phyloP scores from a whole-genome alignment of 768 basidiomycete species.

The Mycena maculata region DNA sequence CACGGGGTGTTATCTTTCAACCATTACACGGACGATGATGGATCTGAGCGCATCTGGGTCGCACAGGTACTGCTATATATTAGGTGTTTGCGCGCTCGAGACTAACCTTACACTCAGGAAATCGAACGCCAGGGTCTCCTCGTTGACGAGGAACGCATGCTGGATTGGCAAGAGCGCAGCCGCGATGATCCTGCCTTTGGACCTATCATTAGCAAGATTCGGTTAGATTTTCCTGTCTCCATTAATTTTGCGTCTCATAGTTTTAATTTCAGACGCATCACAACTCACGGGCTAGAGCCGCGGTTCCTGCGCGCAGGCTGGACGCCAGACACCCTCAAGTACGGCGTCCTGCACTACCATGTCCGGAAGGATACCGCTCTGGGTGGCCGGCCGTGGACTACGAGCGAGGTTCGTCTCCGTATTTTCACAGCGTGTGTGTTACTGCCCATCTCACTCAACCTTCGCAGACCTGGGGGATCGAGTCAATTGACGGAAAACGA shows the following conservation, averaged over 20 bases:
- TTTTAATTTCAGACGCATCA: not conserved
- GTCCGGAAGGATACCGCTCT: not conserved
- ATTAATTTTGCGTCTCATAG: not conserved
- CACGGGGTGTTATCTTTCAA: too few species aligned
- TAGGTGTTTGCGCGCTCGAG: too few species aligned
- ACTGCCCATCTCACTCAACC: not conserved
- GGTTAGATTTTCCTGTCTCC: too few species aligned
- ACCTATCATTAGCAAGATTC: too few species aligned
- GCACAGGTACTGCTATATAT: too few species aligned
- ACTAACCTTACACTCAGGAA: too few species aligned
- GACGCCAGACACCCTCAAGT: constrained; percentile 21
- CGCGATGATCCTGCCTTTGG: too few species aligned
- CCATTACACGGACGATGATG: too few species aligned
- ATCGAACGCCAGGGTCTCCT: too few species aligned
- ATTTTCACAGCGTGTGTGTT: not conserved
- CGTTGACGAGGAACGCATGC: too few species aligned
- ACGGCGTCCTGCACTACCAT: constrained; percentile 9
- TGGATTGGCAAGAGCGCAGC: too few species aligned
- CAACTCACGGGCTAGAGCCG: not conserved
- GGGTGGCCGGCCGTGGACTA: not conserved
- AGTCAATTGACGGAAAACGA: constrained; percentile 10
- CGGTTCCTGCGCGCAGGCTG: constrained; percentile 15
- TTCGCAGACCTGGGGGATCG: constrained; percentile 31
- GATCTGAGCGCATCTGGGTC: too few species aligned
- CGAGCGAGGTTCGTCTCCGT: constrained; percentile 1